Percentiles rank a stretch among this genome's conserved stretches.
phyloP scores from a whole-genome alignment of 139 green algal genomes.

The Parachlorella kessleri region DNA sequence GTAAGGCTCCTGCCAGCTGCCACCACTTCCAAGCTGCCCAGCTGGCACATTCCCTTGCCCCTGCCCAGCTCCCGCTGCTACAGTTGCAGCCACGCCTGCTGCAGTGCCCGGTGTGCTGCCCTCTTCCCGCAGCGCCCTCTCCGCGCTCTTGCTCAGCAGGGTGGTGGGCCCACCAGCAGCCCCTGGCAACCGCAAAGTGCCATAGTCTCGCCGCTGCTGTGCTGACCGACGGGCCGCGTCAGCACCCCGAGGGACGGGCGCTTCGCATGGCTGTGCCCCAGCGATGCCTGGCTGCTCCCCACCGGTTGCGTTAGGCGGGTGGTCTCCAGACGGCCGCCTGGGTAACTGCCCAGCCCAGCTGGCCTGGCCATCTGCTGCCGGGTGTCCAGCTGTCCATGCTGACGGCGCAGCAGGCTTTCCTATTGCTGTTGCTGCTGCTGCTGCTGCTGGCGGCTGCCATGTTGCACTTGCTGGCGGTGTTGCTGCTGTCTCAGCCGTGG shows the following conservation, averaged over 20 bases:
- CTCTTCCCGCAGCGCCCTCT: constrained; percentile 19
- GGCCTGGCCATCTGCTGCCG: too few species aligned
- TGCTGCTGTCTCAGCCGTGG: neutral
- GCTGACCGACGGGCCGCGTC: neutral
- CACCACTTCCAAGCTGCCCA: neutral
- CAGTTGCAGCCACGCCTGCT: constrained; percentile 2
- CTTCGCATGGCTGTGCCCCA: neutral
- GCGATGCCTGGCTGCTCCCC: too few species aligned
- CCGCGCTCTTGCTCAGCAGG: constrained; percentile 30
- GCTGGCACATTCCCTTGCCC: neutral
- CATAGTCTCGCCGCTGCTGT: constrained; percentile 25
- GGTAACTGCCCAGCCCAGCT: too few species aligned
- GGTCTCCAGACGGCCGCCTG: too few species aligned
- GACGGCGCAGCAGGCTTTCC: too few species aligned
- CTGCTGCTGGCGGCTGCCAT: neutral
- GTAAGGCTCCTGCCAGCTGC: too few species aligned
- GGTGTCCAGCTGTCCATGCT: too few species aligned
- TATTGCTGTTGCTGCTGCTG: neutral
- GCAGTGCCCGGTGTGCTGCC: neutral
- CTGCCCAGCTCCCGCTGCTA: neutral
- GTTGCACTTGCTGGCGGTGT: constrained; percentile 1
- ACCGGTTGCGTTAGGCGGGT: too few species aligned
- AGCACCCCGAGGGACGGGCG: neutral
- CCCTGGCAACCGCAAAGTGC: too few species aligned
- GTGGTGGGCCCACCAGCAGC: too few species aligned